Evolutionary conservation across 495 filamentous ascomycete genomes (phyloP).

Genomic region (Copromyces sp.): DNA sequence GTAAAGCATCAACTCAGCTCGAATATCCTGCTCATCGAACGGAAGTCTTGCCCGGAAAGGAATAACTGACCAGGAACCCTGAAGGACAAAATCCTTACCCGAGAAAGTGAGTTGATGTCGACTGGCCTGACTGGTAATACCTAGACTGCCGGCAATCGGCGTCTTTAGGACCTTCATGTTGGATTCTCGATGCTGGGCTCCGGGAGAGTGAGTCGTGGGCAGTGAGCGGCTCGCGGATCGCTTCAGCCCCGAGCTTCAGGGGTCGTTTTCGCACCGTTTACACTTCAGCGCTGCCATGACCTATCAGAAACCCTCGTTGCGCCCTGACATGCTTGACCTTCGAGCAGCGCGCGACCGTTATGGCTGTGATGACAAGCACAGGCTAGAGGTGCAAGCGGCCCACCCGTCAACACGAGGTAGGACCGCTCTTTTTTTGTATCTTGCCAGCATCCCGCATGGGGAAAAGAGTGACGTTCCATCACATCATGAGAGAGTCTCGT

Average conservation of each 20-base stretch:
- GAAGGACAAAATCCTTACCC: background rate
- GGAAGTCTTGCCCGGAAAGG: background rate
- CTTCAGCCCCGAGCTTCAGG: background rate
- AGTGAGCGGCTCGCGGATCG: background rate
- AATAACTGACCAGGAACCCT: background rate
- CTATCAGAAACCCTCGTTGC: slow-evolving; percentile 8
- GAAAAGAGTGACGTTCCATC: background rate
- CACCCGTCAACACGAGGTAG: slow-evolving; percentile 1
- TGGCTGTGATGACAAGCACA: background rate
- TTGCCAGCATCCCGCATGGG: background rate
- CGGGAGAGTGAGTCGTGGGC: background rate
- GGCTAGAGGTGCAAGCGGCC: background rate
- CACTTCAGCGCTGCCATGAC: slow-evolving; percentile 5
- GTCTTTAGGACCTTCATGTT: background rate
- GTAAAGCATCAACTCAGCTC: background rate
- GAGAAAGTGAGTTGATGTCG: background rate
- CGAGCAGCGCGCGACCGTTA: background rate
- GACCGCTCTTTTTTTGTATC: background rate
- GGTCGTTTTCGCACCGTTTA: background rate
- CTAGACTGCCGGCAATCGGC: background rate
- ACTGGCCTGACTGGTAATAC: background rate
- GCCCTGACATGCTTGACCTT: background rate
- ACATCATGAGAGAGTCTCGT: background rate
- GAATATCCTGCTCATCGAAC: background rate
- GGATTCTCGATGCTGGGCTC: background rate